A percentile compares a stretch with the other conserved stretches of the same genome.
These are phyloP conservation scores for Clarireedia sp. DNA, from an alignment of 2,329 filamentous ascomycete genomes.

Conservation along the genomic window DNA sequence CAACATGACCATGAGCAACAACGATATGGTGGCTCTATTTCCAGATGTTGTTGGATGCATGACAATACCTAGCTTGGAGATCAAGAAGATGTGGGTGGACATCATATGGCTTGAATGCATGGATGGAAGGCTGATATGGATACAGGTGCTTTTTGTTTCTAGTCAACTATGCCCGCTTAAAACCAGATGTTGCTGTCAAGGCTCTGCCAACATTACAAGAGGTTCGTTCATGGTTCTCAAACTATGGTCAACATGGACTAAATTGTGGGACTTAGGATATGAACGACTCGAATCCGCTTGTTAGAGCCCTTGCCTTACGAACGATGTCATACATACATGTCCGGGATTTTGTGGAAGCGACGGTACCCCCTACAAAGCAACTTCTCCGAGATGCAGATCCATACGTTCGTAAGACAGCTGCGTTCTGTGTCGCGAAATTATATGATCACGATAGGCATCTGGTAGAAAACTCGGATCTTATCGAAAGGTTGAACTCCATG, in stretches of 20 bases:
- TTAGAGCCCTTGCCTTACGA: slow-evolving; percentile 82
- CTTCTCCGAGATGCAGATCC: slow-evolving; percentile 82
- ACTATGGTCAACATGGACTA: neutral
- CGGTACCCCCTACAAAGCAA: slow-evolving; percentile 73
- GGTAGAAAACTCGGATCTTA: slow-evolving; percentile 85
- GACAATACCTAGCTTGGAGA: slow-evolving; percentile 88
- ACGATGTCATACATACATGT: slow-evolving; percentile 98
- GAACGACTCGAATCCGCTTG: slow-evolving; percentile 85
- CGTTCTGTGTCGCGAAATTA: slow-evolving; percentile 92
- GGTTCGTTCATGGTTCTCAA: slow-evolving; percentile 38
- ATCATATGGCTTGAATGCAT: neutral
- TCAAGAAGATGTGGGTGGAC: slow-evolving; percentile 89
- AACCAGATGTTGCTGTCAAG: slow-evolving; percentile 88
- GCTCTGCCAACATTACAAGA: slow-evolving; percentile 80
- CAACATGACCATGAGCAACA: slow-evolving; percentile 99
- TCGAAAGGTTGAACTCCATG: slow-evolving; percentile 83
- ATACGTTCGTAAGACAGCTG: slow-evolving; percentile 95
- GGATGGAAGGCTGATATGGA: slow-evolving; percentile 11
- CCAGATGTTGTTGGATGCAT: slow-evolving; percentile 94
- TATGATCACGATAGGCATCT: slow-evolving; percentile 92
- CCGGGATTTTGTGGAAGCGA: slow-evolving; percentile 87
- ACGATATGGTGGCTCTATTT: slow-evolving; percentile 97
- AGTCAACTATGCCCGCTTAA: slow-evolving; percentile 92
- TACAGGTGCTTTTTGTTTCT: slow-evolving; percentile 91
- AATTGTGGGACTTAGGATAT: slow-evolving; percentile 58